Base-by-base conservation (phyloP, 1,284 basidiomycete genomes). In the Boletellus deceptivus region DNA sequence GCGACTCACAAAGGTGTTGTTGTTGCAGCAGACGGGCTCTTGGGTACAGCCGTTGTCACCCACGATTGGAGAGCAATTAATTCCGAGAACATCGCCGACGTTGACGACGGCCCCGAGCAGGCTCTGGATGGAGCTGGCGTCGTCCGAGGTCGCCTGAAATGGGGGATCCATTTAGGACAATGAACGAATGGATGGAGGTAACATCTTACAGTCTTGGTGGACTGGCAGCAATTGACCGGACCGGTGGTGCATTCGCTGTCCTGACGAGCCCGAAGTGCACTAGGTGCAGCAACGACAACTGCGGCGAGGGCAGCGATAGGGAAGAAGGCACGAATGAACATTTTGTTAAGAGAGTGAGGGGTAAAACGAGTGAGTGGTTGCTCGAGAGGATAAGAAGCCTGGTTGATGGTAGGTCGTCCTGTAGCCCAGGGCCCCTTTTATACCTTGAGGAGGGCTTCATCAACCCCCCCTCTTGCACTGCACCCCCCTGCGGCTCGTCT, bases 21-120 rank as follows among this genome's bases (percentile, higher is more conserved):
- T 46, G 11, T 14, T 33, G 40, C 57, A 61, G 27, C 56, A 61
- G 25, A 61, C 53, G 1, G 60, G 34, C 9, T 59, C 39, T 25
- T 48, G 24, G n/a, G 36, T 35, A 17, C 58, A 62, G 2, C 14
- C 2, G 4, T 33, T 24, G 4, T 11, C 31, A 8, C 45, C 48
- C 0, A 13, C 24, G 40, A 57, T 17, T 0, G 43, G 44, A 3
- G 20, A 14, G 46, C 58, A n/a, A n/a, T n/a, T n/a, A n/a, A n/a
- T n/a, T n/a, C n/a, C n/a, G n/a, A n/a, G n/a, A n/a, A n/a, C n/a
- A n/a, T n/a, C n/a, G 10, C 17, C 1, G 4, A 0, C 3, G 29
- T 44, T 50, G n/a, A 43, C 16, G 4, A 20, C n/a, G 3, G 38
- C 7, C 0, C 47, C 49, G 1, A 59, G 39, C 0, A 46, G 2